These are phyloP conservation scores for Sporothrix brunneoviolacea DNA, from an alignment of 2,329 filamentous ascomycete genomes.

Conservation along the genomic window DNA sequence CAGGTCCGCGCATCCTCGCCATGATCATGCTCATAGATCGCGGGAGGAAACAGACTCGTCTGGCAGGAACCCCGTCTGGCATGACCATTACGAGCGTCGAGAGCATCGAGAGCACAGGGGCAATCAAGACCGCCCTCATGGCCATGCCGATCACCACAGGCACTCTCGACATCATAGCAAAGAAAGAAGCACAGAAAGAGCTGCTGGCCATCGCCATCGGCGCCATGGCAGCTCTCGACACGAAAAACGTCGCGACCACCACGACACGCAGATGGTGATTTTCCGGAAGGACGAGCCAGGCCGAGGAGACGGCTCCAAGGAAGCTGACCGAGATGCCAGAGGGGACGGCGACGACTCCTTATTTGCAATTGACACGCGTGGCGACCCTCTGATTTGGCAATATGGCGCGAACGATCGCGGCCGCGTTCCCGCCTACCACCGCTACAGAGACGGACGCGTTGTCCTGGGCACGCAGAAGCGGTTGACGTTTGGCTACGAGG, in stretches of 20 bases:
- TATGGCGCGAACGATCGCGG: slow-evolving; percentile 71
- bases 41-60: not conserved
- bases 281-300: not conserved
- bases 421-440: slow-evolving; percentile 63
- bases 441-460: slow-evolving; percentile 61
- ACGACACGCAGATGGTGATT: slow-evolving; percentile 4
- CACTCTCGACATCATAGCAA: not conserved
- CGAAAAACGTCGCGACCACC: not conserved
- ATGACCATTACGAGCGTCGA: not conserved
- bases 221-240: slow-evolving; percentile 5
- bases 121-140: not conserved
- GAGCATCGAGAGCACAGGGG: not conserved
- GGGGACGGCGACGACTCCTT: slow-evolving; percentile 22
- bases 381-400: slow-evolving; percentile 66
- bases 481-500: slow-evolving; percentile 61
- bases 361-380: slow-evolving; percentile 64
- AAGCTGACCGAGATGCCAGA: slow-evolving; percentile 1
- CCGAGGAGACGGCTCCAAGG: not conserved
- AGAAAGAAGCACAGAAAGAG: not conserved
- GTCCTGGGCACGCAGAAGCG: slow-evolving; percentile 59
- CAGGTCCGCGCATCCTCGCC: slow-evolving; percentile 2
- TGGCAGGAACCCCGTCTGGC: not conserved
- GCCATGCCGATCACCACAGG: not conserved
- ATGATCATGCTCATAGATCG: not conserved
- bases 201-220: not conserved